Conservation (phyloP, 176 grass and related monocot species). For the Areca catechu region DNA sequence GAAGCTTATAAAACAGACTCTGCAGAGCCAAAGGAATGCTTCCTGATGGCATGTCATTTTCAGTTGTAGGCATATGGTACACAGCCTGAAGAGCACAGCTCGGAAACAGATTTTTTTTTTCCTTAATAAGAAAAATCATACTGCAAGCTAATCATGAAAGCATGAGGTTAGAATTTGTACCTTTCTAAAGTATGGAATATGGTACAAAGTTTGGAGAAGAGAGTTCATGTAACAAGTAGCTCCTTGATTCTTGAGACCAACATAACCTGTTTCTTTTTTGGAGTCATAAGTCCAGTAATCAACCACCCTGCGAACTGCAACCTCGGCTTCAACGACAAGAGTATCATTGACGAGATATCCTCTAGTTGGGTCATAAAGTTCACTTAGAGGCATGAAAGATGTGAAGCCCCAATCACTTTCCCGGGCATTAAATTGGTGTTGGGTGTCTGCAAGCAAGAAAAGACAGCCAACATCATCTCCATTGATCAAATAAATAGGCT, state of each 20-base stretch:
- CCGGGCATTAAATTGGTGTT: too few species aligned
- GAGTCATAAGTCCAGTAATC: constrained; percentile 99
- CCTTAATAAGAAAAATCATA: neutral
- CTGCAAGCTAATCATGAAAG: neutral
- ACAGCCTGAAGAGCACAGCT: constrained; percentile 59
- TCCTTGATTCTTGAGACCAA: constrained; percentile 99
- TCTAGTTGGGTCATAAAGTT: constrained; percentile 83
- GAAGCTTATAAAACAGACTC: constrained; percentile 96
- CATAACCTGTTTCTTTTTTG: constrained; percentile 95
- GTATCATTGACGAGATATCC: constrained; percentile 99
- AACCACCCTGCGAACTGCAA: constrained; percentile 77
- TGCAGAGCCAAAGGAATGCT: constrained; percentile 97
- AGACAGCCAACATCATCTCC: neutral
- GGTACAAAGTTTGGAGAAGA: constrained; percentile 95
- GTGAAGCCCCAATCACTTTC: too few species aligned
- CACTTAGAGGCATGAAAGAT: too few species aligned
- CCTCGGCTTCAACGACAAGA: constrained; percentile 90
- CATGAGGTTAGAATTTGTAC: constrained; percentile 22
- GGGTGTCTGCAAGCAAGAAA: constrained; percentile 45
- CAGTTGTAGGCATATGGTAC: constrained; percentile 99
- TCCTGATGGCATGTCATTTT: constrained; percentile 92
- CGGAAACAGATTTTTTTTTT: neutral
- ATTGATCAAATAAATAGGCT: too few species aligned
- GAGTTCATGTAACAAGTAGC: constrained; percentile 99
- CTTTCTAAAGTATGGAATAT: constrained; percentile 99